Base-by-base conservation (phyloP, 2,329 filamentous ascomycete species). In the Botrytis byssoidea region DNA sequence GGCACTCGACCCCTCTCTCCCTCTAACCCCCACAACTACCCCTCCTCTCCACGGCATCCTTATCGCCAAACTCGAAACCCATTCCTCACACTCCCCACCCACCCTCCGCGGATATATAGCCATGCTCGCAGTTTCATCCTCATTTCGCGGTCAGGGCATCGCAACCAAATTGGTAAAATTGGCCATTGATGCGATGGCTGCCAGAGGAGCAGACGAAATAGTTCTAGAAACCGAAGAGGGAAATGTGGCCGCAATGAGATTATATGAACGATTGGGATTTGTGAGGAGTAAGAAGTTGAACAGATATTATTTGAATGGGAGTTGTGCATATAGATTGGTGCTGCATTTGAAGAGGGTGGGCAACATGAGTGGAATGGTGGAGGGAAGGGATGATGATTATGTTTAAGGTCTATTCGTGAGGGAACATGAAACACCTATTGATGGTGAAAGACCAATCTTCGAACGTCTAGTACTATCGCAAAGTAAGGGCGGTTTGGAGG, bases 201-300 rank as follows among this genome's bases (percentile, higher is more conserved):
- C 89, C 73, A 88, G 92, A 70, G 88, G 93, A 79, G 96, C 96
- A 37, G 95, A 98, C 81, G 96, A 99, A 84, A 91, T 99, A 75
- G 95, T 97, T 2, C 88, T 99, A 42, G 96, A 99, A 84, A 99
- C 96, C 0, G 96, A 99, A 83, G 94, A 97, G 82, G 93, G 92
- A 25, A 99, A 99, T 81, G 89, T 90, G 1, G 91, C 94, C 0
- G 96, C 95, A 32, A 93, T 98, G 85, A 92, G 94, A 77, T 85
- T 99, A 16, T 99, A 99, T 83, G 95, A 99, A 82, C 88, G 94
- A 0, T 86, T 99, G 12, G 96, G 96, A 0, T 99, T 99, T 80
- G 83, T 98, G 35, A 88, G 95, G 70, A 97, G 93, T 74, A 99
- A 99, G 83, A 93, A 94, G 75, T 84, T 99, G 71, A 95, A 98